These are phyloP conservation scores for Picea glauca DNA, from an alignment of 75 land plant genomes.

Conservation along the genomic window DNA sequence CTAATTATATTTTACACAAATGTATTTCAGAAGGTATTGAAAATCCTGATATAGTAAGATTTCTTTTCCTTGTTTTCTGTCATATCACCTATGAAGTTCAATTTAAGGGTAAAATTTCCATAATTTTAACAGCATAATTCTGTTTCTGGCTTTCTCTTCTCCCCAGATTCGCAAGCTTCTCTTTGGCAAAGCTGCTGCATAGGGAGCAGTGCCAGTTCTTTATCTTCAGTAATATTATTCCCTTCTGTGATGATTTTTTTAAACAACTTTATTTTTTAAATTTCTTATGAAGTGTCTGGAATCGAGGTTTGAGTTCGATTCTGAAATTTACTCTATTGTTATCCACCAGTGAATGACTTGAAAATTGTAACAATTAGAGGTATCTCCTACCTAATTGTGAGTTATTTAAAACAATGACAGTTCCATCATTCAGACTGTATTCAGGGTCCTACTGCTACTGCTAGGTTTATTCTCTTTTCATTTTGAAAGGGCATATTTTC, in stretches of 20 bases:
- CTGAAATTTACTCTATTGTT: background rate
- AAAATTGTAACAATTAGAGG: slow-evolving; percentile 4
- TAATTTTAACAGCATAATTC: background rate
- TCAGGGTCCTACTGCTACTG: too few relatives aligned
- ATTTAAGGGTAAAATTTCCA: background rate
- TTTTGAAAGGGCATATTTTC: background rate
- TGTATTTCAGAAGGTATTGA: too few relatives aligned
- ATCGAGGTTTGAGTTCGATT: background rate
- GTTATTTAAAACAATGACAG: background rate
- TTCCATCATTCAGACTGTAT: background rate
- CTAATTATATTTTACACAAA: too few relatives aligned
- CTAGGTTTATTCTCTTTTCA: background rate
- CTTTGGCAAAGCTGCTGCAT: slow-evolving; percentile 1
- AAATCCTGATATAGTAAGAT: background rate
- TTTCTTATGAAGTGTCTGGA: background rate
- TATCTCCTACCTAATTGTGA: background rate
- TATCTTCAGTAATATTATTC: slow-evolving; percentile 5
- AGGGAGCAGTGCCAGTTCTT: background rate
- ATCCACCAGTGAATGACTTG: background rate
- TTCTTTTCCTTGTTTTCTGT: background rate
- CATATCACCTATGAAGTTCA: too few relatives aligned
- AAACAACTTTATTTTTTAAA: slow-evolving; percentile 1
- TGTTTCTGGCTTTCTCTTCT: background rate
- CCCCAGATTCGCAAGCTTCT: slow-evolving; percentile 4
- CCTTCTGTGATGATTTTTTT: slow-evolving; percentile 1